These are phyloP conservation scores for Lanmaoa rubissima DNA, from an alignment of 768 basidiomycete genomes.

Conservation along the genomic window DNA sequence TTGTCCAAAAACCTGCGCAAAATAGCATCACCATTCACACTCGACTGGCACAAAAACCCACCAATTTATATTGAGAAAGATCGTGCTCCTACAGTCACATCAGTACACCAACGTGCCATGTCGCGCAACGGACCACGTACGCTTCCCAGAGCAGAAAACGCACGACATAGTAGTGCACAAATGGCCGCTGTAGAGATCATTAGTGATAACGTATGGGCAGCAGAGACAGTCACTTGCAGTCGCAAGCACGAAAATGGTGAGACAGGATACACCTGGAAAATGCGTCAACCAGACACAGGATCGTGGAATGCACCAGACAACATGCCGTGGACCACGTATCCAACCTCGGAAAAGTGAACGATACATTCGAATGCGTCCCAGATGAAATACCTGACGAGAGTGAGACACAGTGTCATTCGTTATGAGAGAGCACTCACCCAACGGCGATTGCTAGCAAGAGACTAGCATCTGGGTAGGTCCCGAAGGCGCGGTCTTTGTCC, in stretches of 20 bases:
- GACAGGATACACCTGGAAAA: conserved; percentile 56
- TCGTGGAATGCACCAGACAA: not conserved
- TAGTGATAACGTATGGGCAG: not conserved
- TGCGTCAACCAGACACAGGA: not conserved
- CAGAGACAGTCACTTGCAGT: conserved; percentile 50
- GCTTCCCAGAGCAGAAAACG: conserved; percentile 84
- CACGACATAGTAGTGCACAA: conserved; percentile 74
- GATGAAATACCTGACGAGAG: conserved; percentile 59
- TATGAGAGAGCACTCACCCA: conserved; percentile 46
- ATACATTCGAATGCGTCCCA: conserved; percentile 81
- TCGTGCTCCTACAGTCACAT: conserved; percentile 56
- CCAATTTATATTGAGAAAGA: conserved; percentile 90
- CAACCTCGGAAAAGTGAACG: conserved; percentile 64
- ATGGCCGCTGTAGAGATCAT: conserved; percentile 52
- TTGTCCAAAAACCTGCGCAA: conserved; percentile 71
- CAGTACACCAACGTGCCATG: not conserved
- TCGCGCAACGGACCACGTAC: conserved; percentile 35
- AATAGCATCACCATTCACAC: not conserved
- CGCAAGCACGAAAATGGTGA: conserved; percentile 61
- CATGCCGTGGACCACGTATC: conserved; percentile 76
- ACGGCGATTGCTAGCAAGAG: conserved; percentile 64
- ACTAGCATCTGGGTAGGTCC: conserved; percentile 62
- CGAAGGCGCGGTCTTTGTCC: conserved; percentile 66
- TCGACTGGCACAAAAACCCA: conserved; percentile 30
- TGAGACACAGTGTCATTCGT: not conserved